Evolutionary conservation across 140 eudicot genomes (phyloP), one percentile per base, ranked within the genome.

Genomic region (Oenanthe javanica): DNA sequence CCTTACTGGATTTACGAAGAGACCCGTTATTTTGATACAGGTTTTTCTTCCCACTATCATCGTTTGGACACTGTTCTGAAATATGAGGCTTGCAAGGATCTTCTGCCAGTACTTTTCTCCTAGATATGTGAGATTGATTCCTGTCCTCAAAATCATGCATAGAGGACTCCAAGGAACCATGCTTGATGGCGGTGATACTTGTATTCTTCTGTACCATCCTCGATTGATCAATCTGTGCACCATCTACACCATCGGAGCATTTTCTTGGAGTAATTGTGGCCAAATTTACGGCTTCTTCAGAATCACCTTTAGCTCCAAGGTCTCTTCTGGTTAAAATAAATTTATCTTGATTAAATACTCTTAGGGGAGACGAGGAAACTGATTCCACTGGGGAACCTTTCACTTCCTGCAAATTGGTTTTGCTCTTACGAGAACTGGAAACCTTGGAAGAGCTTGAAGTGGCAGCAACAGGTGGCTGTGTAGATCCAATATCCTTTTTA

Each of bases 391-490:
- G 99, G 19, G 98, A 93, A 82, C 89, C 90, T 87, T 91, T 89
- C 51, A 82, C 12, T 79, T 89, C 97, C 76, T 83, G 89, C 36
- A 74, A 77, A 74, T 84, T 86, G 55, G 82, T 61, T 86, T 85
- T 91, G 59, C 73, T 87, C 85, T 86, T 93, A 86, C 55, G 89
- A 81, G 99, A 92, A 57, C 92, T 97, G 49, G 98, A 90, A 82
- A 93, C 92, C 85, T 92, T 95, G 2, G 99, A 95, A 74, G 99
- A 95, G 89, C 99, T 91, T 55, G 99, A 95, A 88, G 93, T 88
- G 67, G 99, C 93, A 70, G 98, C 96, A 84, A 83, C 83, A 73
- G 86, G 75, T 63, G 87, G 91, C 38, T 76, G 87, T 72, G 31
- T 27, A 36, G 83, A 54, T 76, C 84, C 88, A 50, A 76, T 64